Conservation (phyloP, 108 stramenopile species). For the Asterionellopsis glacialis region DNA sequence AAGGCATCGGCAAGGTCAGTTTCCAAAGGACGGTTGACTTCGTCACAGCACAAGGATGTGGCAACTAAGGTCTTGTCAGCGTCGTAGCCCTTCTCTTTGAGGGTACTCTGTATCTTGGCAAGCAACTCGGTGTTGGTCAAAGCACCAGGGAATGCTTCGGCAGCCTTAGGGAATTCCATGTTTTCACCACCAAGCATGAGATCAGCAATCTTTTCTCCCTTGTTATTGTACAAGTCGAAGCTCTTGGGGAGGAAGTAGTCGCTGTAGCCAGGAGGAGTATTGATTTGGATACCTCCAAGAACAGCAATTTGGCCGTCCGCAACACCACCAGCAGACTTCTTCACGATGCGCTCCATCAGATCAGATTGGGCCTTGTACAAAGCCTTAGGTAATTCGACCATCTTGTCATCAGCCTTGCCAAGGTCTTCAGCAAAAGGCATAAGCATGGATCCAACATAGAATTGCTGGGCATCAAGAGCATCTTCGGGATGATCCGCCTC, state of each 20-base stretch:
- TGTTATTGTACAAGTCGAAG: conserved; percentile 19
- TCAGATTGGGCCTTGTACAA: conserved; percentile 22
- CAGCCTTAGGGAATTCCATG: background rate
- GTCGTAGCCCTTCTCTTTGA: conserved; percentile 20
- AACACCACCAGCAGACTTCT: conserved; percentile 11
- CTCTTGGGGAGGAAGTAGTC: conserved; percentile 34
- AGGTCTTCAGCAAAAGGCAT: conserved; percentile 26
- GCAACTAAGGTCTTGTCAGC: conserved; percentile 36
- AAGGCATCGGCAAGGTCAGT: conserved; percentile 20
- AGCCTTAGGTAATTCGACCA: conserved; percentile 24
- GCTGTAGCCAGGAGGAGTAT: conserved; percentile 11
- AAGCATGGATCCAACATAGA: conserved; percentile 14
- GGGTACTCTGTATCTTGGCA: conserved; percentile 7
- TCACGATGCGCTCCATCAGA: conserved; percentile 19
- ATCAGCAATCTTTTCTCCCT: conserved; percentile 11
- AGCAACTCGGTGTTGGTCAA: conserved; percentile 7
- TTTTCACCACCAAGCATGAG: background rate
- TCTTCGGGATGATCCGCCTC: conserved; percentile 11
- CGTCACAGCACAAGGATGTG: conserved; percentile 27
- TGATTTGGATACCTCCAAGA: conserved; percentile 41
- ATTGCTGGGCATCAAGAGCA: conserved; percentile 22
- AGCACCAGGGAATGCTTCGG: conserved; percentile 11
- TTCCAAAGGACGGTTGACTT: conserved; percentile 21
- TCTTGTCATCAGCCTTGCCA: conserved; percentile 14
- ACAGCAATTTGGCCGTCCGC: conserved; percentile 21